Percentiles rank a stretch among this genome's conserved stretches.
Evolutionary conservation across 2,329 filamentous ascomycete species (phyloP).

Genomic region (Rhynchosporium agropyri): DNA sequence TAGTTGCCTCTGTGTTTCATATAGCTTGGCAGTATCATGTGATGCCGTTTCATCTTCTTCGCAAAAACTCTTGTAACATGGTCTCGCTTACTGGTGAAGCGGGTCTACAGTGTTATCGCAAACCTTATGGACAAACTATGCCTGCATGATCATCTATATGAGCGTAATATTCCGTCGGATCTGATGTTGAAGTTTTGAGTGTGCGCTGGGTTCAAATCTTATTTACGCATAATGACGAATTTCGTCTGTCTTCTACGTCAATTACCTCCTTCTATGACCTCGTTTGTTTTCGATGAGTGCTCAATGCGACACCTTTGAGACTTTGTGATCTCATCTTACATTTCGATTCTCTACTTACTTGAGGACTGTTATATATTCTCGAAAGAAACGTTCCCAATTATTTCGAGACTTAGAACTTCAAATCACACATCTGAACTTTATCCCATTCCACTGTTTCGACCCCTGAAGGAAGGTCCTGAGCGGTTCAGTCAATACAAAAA

Average conservation of each 20-base stretch:
- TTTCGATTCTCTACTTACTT: too few species aligned
- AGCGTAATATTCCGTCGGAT: slow-evolving; percentile 6
- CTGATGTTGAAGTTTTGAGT: not conserved
- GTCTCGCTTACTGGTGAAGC: not conserved
- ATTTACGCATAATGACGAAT: slow-evolving; percentile 5
- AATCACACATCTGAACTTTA: not conserved
- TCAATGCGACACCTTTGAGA: not conserved
- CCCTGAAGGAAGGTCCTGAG: not conserved
- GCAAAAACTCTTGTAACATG: not conserved
- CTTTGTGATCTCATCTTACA: not conserved
- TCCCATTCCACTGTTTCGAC: not conserved
- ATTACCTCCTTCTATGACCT: not conserved
- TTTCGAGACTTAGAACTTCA: too few species aligned
- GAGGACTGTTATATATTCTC: too few species aligned
- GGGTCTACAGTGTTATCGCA: not conserved
- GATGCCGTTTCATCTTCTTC: not conserved
- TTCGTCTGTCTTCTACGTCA: not conserved
- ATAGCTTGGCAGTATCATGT: not conserved
- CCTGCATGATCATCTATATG: not conserved
- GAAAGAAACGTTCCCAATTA: too few species aligned
- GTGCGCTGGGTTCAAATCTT: not conserved
- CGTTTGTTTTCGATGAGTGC: not conserved
- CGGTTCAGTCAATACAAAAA: not conserved
- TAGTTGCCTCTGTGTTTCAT: too few species aligned
- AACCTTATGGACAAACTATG: not conserved